Evolutionary conservation across 257 asterid genomes (phyloP).

Genomic region (Solanum lycopersicoides): DNA sequence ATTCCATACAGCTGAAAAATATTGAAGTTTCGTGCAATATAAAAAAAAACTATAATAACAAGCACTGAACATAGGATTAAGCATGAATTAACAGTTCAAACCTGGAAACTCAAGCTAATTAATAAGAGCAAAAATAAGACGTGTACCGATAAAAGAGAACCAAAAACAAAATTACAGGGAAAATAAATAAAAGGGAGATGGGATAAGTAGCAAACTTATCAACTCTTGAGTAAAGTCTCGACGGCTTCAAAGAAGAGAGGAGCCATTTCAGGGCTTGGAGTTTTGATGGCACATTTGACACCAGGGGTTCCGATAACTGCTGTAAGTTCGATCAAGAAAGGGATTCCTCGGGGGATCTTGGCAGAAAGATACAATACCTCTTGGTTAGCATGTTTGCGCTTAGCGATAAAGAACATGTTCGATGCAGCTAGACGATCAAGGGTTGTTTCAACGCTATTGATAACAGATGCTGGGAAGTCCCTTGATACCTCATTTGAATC

Average conservation of each 20-base stretch:
- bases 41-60: not conserved
- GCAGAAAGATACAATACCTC: slow-evolving; percentile 91
- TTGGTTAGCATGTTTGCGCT: slow-evolving; percentile 82
- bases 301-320: slow-evolving; percentile 71
- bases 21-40: not conserved
- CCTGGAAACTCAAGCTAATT: not conserved
- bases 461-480: slow-evolving; percentile 68
- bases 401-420: slow-evolving; percentile 87
- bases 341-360: slow-evolving; percentile 73
- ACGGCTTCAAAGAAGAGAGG: slow-evolving; percentile 85
- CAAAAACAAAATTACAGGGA: slow-evolving; percentile 10
- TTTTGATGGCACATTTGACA: slow-evolving; percentile 82
- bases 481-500: slow-evolving; percentile 81
- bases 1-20: not conserved
- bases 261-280: slow-evolving; percentile 80
- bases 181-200: not conserved
- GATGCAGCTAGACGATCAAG: slow-evolving; percentile 60
- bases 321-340: slow-evolving; percentile 86
- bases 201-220: not conserved
- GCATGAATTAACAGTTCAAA: not conserved
- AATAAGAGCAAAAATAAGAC: not conserved
- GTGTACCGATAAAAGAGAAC: not conserved
- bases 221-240: slow-evolving; percentile 54
- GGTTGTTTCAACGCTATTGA: slow-evolving; percentile 59
- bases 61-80: not conserved